A percentile compares a stretch with the other conserved stretches of the same genome.
Conservation (phyloP, 148 eudicot genomes). For the Cornus kousa region DNA sequence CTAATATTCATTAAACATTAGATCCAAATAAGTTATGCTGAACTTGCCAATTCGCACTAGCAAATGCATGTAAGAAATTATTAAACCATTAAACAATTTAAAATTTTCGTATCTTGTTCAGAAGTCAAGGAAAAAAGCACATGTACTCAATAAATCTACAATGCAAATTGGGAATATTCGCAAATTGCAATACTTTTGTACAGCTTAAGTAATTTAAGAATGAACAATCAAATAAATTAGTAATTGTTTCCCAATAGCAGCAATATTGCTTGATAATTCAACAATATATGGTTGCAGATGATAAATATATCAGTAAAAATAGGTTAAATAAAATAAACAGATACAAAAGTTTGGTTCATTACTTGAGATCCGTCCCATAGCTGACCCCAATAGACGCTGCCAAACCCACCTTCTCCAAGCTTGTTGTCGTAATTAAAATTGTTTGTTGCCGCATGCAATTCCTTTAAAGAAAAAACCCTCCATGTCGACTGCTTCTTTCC, state of each 20-base stretch:
- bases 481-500: conserved; percentile 58
- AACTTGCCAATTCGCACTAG: background rate
- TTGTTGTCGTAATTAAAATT: conserved; percentile 91
- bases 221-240: background rate
- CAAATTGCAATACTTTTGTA: background rate
- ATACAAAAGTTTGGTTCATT: conserved; percentile 2
- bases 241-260: background rate
- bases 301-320: background rate
- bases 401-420: conserved; percentile 97
- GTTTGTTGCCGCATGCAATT: conserved; percentile 87
- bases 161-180: background rate
- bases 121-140: background rate
- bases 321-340: background rate
- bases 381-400: conserved; percentile 99
- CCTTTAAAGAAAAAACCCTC: conserved; percentile 92
- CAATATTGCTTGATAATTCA: background rate
- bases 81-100: background rate
- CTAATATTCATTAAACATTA: background rate
- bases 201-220: background rate
- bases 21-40: background rate
- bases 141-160: background rate
- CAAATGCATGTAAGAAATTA: background rate
- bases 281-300: background rate
- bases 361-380: conserved; percentile 99
- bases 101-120: background rate